Conservation (phyloP, 768 basidiomycete species). For the Hygrophorus russula region DNA sequence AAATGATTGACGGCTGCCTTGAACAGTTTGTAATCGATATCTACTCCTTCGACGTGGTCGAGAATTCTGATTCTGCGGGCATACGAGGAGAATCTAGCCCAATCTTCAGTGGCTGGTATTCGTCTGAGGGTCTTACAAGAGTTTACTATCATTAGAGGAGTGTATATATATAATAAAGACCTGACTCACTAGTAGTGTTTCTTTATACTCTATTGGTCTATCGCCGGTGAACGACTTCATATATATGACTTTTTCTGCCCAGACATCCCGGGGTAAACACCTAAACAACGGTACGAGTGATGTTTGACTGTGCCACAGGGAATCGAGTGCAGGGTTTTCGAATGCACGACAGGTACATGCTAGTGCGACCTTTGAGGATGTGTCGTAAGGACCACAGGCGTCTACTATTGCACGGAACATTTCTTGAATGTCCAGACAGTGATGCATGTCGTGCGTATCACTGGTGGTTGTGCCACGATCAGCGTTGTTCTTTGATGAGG, state of each 20-base stretch:
- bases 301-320: conserved; percentile 7
- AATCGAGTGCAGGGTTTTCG: conserved; percentile 8
- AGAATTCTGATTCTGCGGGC: background rate
- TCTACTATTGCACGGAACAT: conserved; percentile 6
- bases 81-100: background rate
- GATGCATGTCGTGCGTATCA: conserved; percentile 1
- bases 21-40: background rate
- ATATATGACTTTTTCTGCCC: conserved; percentile 1
- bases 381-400: background rate
- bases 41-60: background rate
- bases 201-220: no score
- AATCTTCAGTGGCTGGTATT: background rate
- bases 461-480: no score
- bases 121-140: background rate
- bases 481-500: no score
- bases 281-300: conserved; percentile 7
- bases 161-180: no score
- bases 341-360: conserved; percentile 7
- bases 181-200: no score
- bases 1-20: background rate
- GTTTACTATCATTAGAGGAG: background rate
- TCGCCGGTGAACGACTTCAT: background rate
- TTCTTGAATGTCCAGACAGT: conserved; percentile 6
- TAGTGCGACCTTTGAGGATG: conserved; percentile 1
- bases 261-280: conserved; percentile 7